A percentile compares a stretch with the other conserved stretches of the same genome.
phyloP scores from a whole-genome alignment of 108 stramenopile genomes.

The Asterionellopsis glacialis region DNA sequence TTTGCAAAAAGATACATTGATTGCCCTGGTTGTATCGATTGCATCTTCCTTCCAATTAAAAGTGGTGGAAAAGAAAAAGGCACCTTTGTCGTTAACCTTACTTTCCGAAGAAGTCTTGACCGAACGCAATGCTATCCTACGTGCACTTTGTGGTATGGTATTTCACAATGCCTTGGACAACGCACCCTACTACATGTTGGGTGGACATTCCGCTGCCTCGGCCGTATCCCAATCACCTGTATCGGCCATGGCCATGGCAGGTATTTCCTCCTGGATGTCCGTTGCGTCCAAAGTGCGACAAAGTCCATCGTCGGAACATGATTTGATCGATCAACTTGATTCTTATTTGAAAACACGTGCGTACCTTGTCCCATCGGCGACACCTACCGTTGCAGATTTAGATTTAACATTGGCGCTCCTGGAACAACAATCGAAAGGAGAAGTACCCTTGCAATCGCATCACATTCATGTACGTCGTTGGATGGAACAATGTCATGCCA shows the following conservation, averaged over 20 bases:
- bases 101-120: conserved; percentile 34
- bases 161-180: conserved; percentile 66
- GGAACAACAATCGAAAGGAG: conserved; percentile 11
- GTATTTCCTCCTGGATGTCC: conserved; percentile 73
- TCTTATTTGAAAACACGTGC: conserved; percentile 50
- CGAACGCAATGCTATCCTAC: conserved; percentile 71
- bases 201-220: conserved; percentile 49
- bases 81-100: conserved; percentile 21
- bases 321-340: conserved; percentile 39
- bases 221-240: conserved; percentile 32
- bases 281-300: conserved; percentile 47
- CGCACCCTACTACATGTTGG: conserved; percentile 43
- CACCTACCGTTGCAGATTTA: conserved; percentile 54
- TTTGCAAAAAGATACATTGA: conserved; percentile 41
- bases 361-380: conserved; percentile 51
- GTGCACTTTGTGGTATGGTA: conserved; percentile 57
- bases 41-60: conserved; percentile 49
- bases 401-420: conserved; percentile 61
- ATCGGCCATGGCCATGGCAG: conserved; percentile 55
- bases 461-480: conserved; percentile 44
- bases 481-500: conserved; percentile 18
- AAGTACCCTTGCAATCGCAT: not conserved
- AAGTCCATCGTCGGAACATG: not conserved
- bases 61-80: conserved; percentile 46
- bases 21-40: conserved; percentile 42